phyloP scores from a whole-genome alignment of 2,329 filamentous ascomycete species.

The Xylariaceae sp. region DNA sequence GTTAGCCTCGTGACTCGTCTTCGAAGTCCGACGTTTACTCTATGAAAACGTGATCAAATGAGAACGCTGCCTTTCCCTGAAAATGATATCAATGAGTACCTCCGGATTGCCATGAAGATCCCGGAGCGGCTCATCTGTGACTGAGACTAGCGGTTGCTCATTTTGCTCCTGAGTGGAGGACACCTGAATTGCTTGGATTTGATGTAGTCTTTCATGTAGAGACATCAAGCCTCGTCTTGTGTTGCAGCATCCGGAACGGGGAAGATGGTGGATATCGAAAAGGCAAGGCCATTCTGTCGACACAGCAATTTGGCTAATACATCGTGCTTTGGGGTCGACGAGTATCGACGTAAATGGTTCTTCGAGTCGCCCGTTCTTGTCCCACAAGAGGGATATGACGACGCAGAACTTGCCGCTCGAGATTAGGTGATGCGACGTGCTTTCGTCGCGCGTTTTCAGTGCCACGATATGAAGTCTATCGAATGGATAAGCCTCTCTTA shows the following conservation, averaged over 20 bases:
- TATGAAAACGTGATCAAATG: background rate
- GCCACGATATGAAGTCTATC: background rate
- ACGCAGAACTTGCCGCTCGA: slow-evolving; percentile 9
- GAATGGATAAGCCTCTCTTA: slow-evolving; percentile 6
- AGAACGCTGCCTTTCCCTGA: slow-evolving; percentile 4
- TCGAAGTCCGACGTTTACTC: too few species aligned
- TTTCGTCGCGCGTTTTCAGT: background rate
- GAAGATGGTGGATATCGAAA: background rate
- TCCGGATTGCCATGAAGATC: slow-evolving; percentile 9
- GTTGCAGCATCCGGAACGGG: background rate
- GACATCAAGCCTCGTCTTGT: background rate
- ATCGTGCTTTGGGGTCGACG: background rate
- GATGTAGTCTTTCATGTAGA: background rate
- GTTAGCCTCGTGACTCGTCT: too few species aligned
- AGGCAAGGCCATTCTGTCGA: slow-evolving; percentile 13
- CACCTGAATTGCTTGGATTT: background rate
- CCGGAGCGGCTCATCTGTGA: background rate
- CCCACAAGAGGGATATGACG: slow-evolving; percentile 19
- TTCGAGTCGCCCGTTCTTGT: background rate
- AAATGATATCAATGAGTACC: slow-evolving; percentile 15
- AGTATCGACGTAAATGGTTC: background rate
- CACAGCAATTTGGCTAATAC: background rate
- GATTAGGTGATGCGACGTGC: slow-evolving; percentile 20
- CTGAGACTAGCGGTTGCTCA: slow-evolving; percentile 1
- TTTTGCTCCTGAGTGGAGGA: background rate